phyloP scores from a whole-genome alignment of 768 basidiomycete genomes.

The Termitomyces sp. region DNA sequence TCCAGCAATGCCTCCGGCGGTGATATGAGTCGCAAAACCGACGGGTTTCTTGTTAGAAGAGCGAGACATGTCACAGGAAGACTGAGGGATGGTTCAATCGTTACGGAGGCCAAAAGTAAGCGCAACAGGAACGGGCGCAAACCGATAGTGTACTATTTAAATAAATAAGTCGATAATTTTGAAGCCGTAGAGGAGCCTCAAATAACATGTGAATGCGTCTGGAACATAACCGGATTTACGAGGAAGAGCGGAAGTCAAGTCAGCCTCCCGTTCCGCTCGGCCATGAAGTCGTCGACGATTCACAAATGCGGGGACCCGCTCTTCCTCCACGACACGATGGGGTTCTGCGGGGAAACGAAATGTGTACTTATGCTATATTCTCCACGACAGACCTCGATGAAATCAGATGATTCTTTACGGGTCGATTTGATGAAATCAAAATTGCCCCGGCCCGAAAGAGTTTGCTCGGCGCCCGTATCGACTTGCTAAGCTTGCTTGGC shows the following conservation, averaged over 20 bases:
- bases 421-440: too few relatives aligned
- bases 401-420: too few relatives aligned
- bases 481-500: too few relatives aligned
- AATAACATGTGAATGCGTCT: conserved; percentile 22
- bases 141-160: conserved; percentile 3
- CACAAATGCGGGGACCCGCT: conserved; percentile 16
- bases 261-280: conserved; percentile 11
- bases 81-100: background rate
- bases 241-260: background rate
- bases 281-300: conserved; percentile 3
- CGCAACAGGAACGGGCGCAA: background rate
- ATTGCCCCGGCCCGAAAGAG: background rate
- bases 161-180: background rate
- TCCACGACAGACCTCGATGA: background rate
- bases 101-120: conserved; percentile 9
- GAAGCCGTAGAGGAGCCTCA: conserved; percentile 6
- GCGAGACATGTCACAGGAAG: conserved; percentile 47
- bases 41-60: conserved; percentile 69
- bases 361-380: too few relatives aligned
- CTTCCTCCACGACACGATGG: conserved; percentile 6
- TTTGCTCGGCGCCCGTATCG: background rate
- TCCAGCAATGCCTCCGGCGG: conserved; percentile 92
- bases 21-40: conserved; percentile 85
- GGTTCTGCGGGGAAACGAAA: background rate
- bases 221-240: conserved; percentile 19